Evolutionary conservation across 1,284 basidiomycete genomes (phyloP).

Genomic region (Tausonia pullulans): DNA sequence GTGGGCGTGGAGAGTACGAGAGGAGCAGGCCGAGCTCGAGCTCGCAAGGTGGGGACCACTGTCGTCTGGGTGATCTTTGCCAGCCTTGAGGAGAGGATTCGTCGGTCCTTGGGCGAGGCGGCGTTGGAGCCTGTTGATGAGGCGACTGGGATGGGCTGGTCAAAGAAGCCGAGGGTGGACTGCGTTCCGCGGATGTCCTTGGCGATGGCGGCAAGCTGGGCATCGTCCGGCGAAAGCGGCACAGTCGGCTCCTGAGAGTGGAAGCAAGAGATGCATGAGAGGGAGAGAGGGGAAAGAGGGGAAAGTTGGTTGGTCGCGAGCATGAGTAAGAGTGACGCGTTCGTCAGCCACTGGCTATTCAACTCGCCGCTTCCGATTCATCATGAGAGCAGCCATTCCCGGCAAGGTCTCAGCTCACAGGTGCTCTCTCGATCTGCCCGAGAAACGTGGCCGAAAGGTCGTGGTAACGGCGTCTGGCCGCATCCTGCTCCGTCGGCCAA

Average conservation of each 20-base stretch:
- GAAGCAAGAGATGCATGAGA: background rate
- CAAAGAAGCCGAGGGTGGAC: slow-evolving; percentile 26
- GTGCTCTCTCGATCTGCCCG: background rate
- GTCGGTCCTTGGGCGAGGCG: too few species aligned
- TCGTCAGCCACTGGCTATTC: background rate
- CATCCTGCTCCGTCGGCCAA: slow-evolving; percentile 24
- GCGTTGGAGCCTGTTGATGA: background rate
- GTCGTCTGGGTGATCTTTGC: background rate
- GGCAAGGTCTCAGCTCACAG: slow-evolving; percentile 3
- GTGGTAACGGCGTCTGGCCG: slow-evolving; percentile 23
- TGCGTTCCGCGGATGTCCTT: slow-evolving; percentile 29
- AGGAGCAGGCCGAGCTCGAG: background rate
- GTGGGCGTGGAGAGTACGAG: too few species aligned
- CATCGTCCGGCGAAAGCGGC: slow-evolving; percentile 23
- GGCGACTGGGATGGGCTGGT: slow-evolving; percentile 5
- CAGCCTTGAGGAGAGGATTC: background rate
- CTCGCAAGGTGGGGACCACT: background rate
- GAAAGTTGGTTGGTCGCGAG: background rate
- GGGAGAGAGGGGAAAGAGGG: background rate
- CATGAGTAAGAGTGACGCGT: background rate
- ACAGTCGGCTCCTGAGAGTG: slow-evolving; percentile 19
- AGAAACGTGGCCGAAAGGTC: background rate
- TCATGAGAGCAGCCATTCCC: background rate
- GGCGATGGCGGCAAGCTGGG: slow-evolving; percentile 26
- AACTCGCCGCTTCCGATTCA: background rate